phyloP scores from a whole-genome alignment of 306 rosid species.

The Prinsepia uniflora region DNA sequence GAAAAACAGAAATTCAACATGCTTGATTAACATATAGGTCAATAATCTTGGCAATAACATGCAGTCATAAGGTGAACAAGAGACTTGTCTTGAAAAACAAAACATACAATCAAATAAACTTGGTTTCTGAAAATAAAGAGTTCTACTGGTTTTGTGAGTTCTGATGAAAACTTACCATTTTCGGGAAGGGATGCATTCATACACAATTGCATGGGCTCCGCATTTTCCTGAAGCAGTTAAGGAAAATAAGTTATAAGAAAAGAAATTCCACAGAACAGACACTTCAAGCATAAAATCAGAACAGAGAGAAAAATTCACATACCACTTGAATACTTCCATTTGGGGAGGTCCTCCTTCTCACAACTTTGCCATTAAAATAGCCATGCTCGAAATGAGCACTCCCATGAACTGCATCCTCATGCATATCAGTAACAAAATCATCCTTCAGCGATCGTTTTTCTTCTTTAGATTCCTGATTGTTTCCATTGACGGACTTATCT shows the following conservation, averaged over 20 bases:
- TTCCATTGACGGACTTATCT: constrained; percentile 42
- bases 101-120: neutral
- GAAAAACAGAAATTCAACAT: constrained; percentile 5
- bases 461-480: constrained; percentile 34
- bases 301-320: constrained; percentile 23
- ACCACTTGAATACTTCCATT: constrained; percentile 45
- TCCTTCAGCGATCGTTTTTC: constrained; percentile 22
- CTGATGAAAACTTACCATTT: constrained; percentile 36
- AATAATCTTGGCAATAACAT: neutral
- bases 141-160: constrained; percentile 15
- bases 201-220: constrained; percentile 38
- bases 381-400: constrained; percentile 29
- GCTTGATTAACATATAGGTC: neutral
- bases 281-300: neutral
- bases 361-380: constrained; percentile 28
- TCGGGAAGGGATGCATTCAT: constrained; percentile 30
- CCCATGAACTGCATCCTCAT: constrained; percentile 29
- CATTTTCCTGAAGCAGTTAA: constrained; percentile 52
- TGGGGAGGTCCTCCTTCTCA: constrained; percentile 60
- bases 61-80: neutral
- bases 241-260: constrained; percentile 12
- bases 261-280: constrained; percentile 1
- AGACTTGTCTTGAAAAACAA: neutral
- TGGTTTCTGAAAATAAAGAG: neutral
- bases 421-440: constrained; percentile 21